Conservation (phyloP, 768 basidiomycete species). For the Suillus subluteus region DNA sequence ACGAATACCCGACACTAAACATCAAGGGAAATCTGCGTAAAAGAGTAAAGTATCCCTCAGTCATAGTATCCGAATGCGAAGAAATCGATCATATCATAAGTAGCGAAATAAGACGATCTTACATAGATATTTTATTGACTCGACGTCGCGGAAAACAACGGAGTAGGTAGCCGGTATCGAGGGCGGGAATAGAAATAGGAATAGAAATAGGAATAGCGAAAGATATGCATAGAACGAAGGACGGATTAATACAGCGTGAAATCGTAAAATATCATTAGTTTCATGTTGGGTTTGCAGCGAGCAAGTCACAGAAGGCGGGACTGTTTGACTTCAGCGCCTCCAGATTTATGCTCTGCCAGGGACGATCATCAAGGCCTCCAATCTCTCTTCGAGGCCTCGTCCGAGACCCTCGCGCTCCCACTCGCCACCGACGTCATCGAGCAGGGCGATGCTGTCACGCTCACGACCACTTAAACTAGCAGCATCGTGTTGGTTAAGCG, state of each 20-base stretch:
- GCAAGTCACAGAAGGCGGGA: not conserved
- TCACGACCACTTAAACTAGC: constrained; percentile 32
- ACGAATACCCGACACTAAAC: constrained; percentile 4
- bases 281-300: not conserved
- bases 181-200: constrained; percentile 5
- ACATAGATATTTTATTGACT: constrained; percentile 9
- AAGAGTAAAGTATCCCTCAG: not conserved
- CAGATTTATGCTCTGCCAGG: constrained; percentile 27
- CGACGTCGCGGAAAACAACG: not conserved
- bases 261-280: constrained; percentile 5
- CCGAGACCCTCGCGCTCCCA: constrained; percentile 89
- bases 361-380: constrained; percentile 59
- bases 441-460: constrained; percentile 46
- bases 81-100: constrained; percentile 11
- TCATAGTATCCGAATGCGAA: constrained; percentile 2
- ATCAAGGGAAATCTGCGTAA: not conserved
- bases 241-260: constrained; percentile 10
- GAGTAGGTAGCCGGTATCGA: constrained; percentile 7
- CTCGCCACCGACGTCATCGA: constrained; percentile 78
- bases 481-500: constrained; percentile 29
- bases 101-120: constrained; percentile 11
- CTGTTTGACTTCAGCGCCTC: not conserved
- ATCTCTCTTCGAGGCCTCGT: constrained; percentile 77
- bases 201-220: constrained; percentile 8
- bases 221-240: constrained; percentile 11